Evolutionary conservation across 495 filamentous ascomycete genomes (phyloP).

Genomic region (Penicillium mononematosum): DNA sequence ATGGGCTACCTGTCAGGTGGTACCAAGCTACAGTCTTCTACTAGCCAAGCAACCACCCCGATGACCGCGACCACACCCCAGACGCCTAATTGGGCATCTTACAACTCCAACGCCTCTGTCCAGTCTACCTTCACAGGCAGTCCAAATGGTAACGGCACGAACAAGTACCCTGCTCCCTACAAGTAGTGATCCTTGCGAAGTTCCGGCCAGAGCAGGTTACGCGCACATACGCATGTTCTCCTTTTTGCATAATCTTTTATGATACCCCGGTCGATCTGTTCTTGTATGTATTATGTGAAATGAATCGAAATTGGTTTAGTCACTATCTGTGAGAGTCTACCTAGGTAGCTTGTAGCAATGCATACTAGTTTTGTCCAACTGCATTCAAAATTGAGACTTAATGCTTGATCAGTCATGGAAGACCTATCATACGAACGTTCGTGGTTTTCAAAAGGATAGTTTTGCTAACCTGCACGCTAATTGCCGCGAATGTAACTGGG

Average conservation of each 20-base stretch:
- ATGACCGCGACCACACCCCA: not conserved
- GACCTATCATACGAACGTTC: not conserved
- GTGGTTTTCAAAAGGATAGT: not conserved
- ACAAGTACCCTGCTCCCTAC: constrained; percentile 2
- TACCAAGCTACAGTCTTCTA: not conserved
- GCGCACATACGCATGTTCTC: not conserved
- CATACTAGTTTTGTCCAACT: not conserved
- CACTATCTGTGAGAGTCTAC: not conserved
- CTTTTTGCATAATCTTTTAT: no score
- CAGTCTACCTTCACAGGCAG: not conserved
- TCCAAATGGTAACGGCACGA: not conserved
- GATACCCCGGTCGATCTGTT: not conserved
- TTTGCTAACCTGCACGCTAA: not conserved
- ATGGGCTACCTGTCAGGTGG: not conserved
- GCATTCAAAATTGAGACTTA: no score
- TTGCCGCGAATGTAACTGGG: not conserved
- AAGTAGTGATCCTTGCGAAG: not conserved
- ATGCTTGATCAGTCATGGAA: no score
- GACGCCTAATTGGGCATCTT: not conserved
- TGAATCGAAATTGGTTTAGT: not conserved
- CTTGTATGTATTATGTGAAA: not conserved
- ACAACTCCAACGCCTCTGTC: not conserved
- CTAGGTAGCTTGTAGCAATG: not conserved
- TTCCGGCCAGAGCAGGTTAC: not conserved
- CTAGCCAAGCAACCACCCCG: not conserved